A percentile compares a stretch with the other conserved stretches of the same genome.
Conservation (phyloP, 495 filamentous ascomycete species). For the Penicillium antarcticum region DNA sequence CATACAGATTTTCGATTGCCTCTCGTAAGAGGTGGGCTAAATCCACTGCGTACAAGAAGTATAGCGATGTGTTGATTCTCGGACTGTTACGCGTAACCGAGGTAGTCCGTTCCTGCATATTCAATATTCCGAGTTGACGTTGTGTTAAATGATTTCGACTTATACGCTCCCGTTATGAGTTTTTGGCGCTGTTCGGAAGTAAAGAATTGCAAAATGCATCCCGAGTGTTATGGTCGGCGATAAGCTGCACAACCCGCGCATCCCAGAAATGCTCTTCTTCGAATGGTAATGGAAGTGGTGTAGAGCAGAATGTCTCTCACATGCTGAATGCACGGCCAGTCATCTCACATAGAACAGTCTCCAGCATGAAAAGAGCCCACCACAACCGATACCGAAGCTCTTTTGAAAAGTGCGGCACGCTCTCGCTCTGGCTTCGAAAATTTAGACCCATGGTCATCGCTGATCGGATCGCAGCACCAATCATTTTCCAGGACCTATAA, state of each 20-base stretch:
- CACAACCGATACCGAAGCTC: constrained; percentile 39
- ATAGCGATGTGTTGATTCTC: constrained; percentile 21
- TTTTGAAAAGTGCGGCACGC: constrained; percentile 45
- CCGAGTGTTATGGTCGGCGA: constrained; percentile 26
- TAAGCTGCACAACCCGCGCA: constrained; percentile 26
- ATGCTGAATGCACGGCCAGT: constrained; percentile 58
- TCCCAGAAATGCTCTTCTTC: constrained; percentile 48
- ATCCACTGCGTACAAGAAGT: constrained; percentile 25
- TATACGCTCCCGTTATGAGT: neutral
- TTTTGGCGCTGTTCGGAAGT: constrained; percentile 2
- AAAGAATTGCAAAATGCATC: constrained; percentile 14
- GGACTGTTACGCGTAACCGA: no score
- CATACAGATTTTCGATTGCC: constrained; percentile 21
- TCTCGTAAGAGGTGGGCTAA: constrained; percentile 19
- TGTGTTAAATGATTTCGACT: neutral
- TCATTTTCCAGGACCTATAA: constrained; percentile 57
- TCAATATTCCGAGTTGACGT: no score
- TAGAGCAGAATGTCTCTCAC: constrained; percentile 51
- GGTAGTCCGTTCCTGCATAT: no score
- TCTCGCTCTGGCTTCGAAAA: constrained; percentile 52
- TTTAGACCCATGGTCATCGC: constrained; percentile 59
- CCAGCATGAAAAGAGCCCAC: constrained; percentile 59
- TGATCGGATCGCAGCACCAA: constrained; percentile 56
- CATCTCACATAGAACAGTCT: constrained; percentile 55
- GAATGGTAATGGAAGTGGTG: constrained; percentile 50